These are phyloP conservation scores for Aspergillus persii DNA, from an alignment of 2,329 filamentous ascomycete species.

Conservation along the genomic window DNA sequence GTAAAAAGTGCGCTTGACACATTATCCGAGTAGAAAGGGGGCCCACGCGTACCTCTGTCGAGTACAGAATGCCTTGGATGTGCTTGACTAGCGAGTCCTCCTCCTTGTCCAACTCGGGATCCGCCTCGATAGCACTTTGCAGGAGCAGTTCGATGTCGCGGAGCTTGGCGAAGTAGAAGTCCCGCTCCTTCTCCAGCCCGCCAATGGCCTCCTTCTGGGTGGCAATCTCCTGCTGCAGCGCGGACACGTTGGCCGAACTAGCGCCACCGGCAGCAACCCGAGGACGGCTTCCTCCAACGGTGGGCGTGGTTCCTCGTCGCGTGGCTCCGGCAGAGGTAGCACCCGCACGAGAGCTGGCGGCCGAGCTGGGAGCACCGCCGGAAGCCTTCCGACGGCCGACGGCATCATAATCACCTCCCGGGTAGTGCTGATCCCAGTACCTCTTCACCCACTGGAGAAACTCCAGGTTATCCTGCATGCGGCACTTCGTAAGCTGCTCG, in stretches of 20 bases:
- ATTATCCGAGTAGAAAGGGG: background rate
- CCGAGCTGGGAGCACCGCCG: constrained; percentile 52
- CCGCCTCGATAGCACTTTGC: constrained; percentile 87
- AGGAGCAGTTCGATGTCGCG: constrained; percentile 94
- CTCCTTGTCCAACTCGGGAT: constrained; percentile 90
- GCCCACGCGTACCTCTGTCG: constrained; percentile 66
- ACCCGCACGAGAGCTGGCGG: constrained; percentile 51
- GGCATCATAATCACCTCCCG: constrained; percentile 94
- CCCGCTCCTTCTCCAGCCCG: constrained; percentile 90
- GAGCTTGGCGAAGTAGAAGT: constrained; percentile 99
- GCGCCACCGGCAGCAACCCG: constrained; percentile 47
- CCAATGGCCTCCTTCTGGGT: constrained; percentile 93
- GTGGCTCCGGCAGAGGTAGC: constrained; percentile 48
- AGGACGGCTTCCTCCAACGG: constrained; percentile 49
- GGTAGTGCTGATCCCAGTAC: constrained; percentile 98
- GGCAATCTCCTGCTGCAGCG: constrained; percentile 78
- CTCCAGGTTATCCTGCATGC: constrained; percentile 99
- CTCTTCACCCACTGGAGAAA: constrained; percentile 96
- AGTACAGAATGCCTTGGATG: constrained; percentile 96
- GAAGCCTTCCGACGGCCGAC: constrained; percentile 78
- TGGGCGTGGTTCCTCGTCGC: constrained; percentile 61
- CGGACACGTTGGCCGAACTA: constrained; percentile 61
- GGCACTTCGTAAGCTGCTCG: constrained; percentile 88
- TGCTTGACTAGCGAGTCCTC: constrained; percentile 90
- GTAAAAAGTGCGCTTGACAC: constrained; percentile 3